phyloP scores from a whole-genome alignment of 805 yeast genomes.

The Monosporozyma aerobia region DNA sequence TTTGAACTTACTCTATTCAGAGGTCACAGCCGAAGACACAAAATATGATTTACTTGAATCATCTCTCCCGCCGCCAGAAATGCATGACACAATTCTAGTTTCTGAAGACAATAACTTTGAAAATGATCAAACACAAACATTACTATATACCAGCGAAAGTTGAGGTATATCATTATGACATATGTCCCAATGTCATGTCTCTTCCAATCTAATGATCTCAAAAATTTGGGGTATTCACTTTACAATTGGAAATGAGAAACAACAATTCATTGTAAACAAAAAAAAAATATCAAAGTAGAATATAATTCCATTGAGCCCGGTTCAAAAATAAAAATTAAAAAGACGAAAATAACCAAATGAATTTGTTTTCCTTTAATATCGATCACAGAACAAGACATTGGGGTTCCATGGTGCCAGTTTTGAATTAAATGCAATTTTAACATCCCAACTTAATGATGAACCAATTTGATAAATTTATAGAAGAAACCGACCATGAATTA shows the following conservation, averaged over 20 bases:
- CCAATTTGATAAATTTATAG: constrained; percentile 32
- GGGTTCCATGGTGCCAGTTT: too few species aligned
- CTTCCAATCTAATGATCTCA: too few species aligned
- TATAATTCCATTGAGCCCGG: too few species aligned
- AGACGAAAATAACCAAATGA: too few species aligned
- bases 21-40: background rate
- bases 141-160: background rate
- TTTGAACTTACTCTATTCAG: background rate
- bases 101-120: background rate
- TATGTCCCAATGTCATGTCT: background rate
- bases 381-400: too few species aligned
- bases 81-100: background rate
- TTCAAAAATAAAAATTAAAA: too few species aligned
- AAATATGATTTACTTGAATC: background rate
- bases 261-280: too few species aligned
- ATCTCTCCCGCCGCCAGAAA: background rate
- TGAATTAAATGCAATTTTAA: background rate
- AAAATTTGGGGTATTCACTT: background rate
- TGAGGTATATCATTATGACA: background rate
- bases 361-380: too few species aligned
- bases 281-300: too few species aligned
- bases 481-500: constrained; percentile 27
- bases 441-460: constrained; percentile 9
- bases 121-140: background rate
- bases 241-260: background rate